phyloP scores from a whole-genome alignment of 208 protist species.

The Kentomonas sorsogonicus region DNA sequence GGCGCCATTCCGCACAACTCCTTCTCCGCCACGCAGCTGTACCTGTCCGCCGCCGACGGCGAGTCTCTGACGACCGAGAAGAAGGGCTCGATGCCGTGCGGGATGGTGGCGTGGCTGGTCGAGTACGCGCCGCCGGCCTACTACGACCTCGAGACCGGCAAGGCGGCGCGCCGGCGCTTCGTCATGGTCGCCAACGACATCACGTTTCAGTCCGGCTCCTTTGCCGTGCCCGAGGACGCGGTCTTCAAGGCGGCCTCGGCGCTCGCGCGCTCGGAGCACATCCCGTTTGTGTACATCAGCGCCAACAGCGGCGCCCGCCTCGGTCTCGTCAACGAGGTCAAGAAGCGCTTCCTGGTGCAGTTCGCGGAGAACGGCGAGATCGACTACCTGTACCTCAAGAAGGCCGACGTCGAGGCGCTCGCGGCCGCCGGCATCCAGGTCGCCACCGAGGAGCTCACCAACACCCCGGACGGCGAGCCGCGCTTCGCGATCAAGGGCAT shows the following conservation, averaged over 20 bases:
- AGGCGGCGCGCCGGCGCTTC: conserved; percentile 54
- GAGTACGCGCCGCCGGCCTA: conserved; percentile 90
- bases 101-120: conserved; percentile 95
- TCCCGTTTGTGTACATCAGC: conserved; percentile 97
- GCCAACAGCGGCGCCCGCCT: conserved; percentile 97
- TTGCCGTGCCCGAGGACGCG: conserved; percentile 93
- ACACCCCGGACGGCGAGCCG: conserved; percentile 52
- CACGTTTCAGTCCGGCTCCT: conserved; percentile 95
- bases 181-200: conserved; percentile 99
- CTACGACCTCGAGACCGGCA: conserved; percentile 33
- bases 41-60: conserved; percentile 30
- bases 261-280: conserved; percentile 67
- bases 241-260: conserved; percentile 89
- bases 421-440: conserved; percentile 39
- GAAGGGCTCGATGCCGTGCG: conserved; percentile 26
- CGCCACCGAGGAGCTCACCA: conserved; percentile 24
- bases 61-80: conserved; percentile 26
- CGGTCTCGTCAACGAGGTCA: conserved; percentile 93
- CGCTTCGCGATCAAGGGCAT: conserved; percentile 90
- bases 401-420: conserved; percentile 79
- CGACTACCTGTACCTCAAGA: conserved; percentile 93
- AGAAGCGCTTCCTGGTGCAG: conserved; percentile 85
- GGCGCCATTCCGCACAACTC: conserved; percentile 25
- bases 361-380: conserved; percentile 88
- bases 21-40: conserved; percentile 43